Conservation (phyloP, 208 protist species). For the Wallacemonas collosoma region DNA sequence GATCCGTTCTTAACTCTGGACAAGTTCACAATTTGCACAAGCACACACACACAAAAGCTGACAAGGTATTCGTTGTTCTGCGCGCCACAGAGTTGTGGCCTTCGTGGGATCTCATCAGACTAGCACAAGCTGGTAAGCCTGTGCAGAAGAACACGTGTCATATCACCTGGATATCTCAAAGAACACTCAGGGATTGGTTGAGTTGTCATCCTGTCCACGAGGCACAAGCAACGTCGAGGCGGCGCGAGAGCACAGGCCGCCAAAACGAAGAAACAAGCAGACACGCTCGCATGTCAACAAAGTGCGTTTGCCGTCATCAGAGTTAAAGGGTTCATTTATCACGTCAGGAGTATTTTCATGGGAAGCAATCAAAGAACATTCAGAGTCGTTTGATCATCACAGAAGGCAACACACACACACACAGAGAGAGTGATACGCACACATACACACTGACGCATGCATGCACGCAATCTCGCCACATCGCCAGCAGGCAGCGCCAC, state of each 20-base stretch:
- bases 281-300: constrained; percentile 2
- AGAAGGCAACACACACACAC: constrained; percentile 1
- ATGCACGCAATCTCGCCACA: constrained; percentile 24
- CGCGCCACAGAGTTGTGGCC: too few species aligned
- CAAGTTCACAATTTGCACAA: background rate
- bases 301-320: constrained; percentile 23
- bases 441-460: constrained; percentile 1
- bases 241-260: too few species aligned
- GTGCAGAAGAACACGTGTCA: constrained; percentile 17
- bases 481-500: constrained; percentile 43
- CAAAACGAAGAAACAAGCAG: background rate
- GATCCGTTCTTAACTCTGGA: constrained; percentile 1
- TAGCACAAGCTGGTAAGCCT: background rate
- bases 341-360: constrained; percentile 33
- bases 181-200: constrained; percentile 27
- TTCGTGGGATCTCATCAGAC: background rate
- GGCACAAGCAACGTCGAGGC: too few species aligned
- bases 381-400: constrained; percentile 35
- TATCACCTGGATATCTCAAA: constrained; percentile 21
- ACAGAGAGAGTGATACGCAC: too few species aligned
- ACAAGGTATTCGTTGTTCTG: too few species aligned
- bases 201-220: background rate
- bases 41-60: background rate
- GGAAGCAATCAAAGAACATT: constrained; percentile 33
- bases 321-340: constrained; percentile 48